Percentiles rank a stretch among this genome's conserved stretches.
Evolutionary conservation across 164 flowering plant genomes (phyloP).

Genomic region (Stephania japonica): DNA sequence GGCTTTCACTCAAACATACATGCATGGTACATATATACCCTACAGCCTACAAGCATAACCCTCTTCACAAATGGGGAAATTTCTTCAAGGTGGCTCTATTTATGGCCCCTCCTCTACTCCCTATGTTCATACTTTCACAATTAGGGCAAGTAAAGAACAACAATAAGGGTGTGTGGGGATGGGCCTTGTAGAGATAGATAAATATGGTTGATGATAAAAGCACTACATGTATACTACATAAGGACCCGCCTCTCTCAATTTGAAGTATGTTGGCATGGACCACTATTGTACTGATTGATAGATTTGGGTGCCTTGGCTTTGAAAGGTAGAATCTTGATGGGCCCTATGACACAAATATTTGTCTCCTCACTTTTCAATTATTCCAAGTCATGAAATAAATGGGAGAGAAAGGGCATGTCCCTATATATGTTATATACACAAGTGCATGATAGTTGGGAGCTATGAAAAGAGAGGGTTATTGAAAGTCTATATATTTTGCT

Average conservation of each 20-base stretch:
- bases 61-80: too few species aligned
- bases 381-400: neutral
- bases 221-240: neutral
- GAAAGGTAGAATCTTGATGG: neutral
- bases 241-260: neutral
- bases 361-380: slow-evolving; percentile 3
- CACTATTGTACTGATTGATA: slow-evolving; percentile 1
- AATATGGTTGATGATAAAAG: neutral
- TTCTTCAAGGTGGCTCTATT: too few species aligned
- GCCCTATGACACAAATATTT: neutral
- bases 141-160: neutral
- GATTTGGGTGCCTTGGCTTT: neutral
- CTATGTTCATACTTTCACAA: neutral
- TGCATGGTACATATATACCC: too few species aligned
- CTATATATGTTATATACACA: neutral
- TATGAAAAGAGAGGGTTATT: neutral
- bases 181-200: neutral
- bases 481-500: neutral
- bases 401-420: neutral
- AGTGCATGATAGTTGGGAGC: neutral
- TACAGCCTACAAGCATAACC: too few species aligned
- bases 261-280: slow-evolving; percentile 2
- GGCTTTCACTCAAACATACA: too few species aligned
- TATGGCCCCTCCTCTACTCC: neutral
- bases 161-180: neutral